Base-by-base conservation (phyloP, 257 asterid species). In the Fraxinus cuspidata region DNA sequence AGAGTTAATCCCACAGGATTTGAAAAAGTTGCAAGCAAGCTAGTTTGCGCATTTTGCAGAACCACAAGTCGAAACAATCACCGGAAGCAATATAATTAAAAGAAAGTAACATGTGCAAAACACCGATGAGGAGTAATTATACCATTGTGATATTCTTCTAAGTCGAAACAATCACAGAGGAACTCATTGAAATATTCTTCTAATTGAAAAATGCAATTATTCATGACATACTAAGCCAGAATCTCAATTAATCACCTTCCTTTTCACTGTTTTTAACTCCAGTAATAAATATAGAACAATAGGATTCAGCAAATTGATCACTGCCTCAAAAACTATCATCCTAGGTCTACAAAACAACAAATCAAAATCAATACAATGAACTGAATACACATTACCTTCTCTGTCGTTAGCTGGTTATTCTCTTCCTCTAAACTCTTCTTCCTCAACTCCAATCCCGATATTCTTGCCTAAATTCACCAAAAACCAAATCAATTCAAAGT, bases 361-460 rank as follows among this genome's bases (percentile, higher is more conserved):
- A 34, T 71, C 21, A 23, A 78, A 35, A 66, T 29, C 49, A 75
- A 18, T 21, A 23, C 47, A 47, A 47, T 51, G 70, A 56, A 37
- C 38, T 53, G 34, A 53, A 80, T 56, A 72, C 31, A 34, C 34
- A 47, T 79, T 80, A 93, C 99, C 97, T 83, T 87, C 71, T 85
- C 90, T 75, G 73, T 79, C 84, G 74, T 34, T 21, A 87, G 70
- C 76, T 66, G 84, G 71, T 83, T 86, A 71, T 87, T 84, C 81
- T 87, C 87, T 83, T 85, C 90, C 70, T 87, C 90, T 42, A 87
- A 68, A 74, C 71, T 81, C 75, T 76, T 79, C 28, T 84, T 87
- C 81, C 84, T 81, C 4, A 86, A 70, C 77, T 87, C 90, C 71
- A 87, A 56, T 44, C 84, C 90, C 63, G 78, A 47, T 47, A 47